Evolutionary conservation across 148 eudicot species (phyloP), one percentile per base, ranked within the genome.

Genomic region (Dianthus caryophyllus): DNA sequence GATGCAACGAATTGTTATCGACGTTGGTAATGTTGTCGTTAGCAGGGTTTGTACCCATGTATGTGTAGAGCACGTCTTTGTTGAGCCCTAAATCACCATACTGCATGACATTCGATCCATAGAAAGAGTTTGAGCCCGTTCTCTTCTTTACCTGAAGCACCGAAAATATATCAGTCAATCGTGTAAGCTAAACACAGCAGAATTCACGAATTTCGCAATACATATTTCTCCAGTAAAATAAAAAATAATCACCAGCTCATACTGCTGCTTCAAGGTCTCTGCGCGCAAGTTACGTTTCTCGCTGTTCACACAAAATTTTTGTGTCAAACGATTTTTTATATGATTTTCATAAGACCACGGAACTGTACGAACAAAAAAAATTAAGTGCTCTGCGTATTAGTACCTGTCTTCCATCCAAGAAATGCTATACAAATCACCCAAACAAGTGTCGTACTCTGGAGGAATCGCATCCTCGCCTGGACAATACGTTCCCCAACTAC

Each of bases 371-470:
- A n/a, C n/a, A n/a, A n/a, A n/a, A n/a, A n/a, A n/a, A n/a, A n/a
- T n/a, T n/a, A n/a, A n/a, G n/a, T 33, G 3, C 8, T 8, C 39
- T 3, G 8, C 39, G 8, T 33, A 33, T 33, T 8, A 33, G 39
- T 33, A 94, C 99, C 99, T 82, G 77, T 95, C 97, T 71, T 95
- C 99, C 90, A 95, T 90, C 99, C 99, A 95, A 49, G 99, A 84
- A 79, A 95, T 78, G 70, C 97, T 90, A 21, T 90, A 90, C 72
- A 95, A 80, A 78, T 95, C 99, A 61, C 99, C 99, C 53, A 95
- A 74, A 79, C 99, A 95, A 11, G 97, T 90, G 24, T 83, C 94
- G 51, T 76, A 95, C 76, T 88, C 97, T 24, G 82, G 78, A 62
- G 93, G 97, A 65, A 90, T 87, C 57, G 76, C 93, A 57, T 75